Evolutionary conservation across 1,139 yeast genomes (phyloP), one percentile per base, ranked within the genome.

Genomic region (Meyerozyma smithsonii): DNA sequence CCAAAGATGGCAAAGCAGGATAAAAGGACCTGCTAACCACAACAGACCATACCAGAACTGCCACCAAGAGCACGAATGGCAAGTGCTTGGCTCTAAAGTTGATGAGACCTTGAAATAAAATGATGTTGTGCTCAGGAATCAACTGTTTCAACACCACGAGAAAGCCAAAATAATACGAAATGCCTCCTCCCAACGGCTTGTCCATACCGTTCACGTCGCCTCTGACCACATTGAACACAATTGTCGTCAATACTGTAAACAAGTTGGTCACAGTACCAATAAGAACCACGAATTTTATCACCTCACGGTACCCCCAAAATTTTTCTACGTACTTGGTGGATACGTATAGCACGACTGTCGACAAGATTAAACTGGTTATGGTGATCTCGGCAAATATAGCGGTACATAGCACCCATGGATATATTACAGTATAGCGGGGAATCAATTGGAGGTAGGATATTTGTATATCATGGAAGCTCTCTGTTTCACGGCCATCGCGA

Each of bases 81-180:
- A 87, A 58, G 46, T 86, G 84, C 60, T 87, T 82, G 40, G 81
- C 79, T 48, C 95, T 74, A 46, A 84, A 72, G 50, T 82, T 79
- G 42, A 84, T 59, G 18, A 73, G 56, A 0, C 88, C 82, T 41
- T 78, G 72, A 55, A 84, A 79, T 32, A 89, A 62, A 20, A 78
- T 77, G 41, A 88, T 74, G 41, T 87, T 81, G 55, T 88, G 95
- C 56, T 90, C 97, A 5, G 97, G 97, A 24, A 86, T 79, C 50
- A 87, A 68, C 60, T 90, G 97, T 60, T 88, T 89, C 57, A 88
- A 78, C 7, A 89, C 94, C 26, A 90, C 95, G 43, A 89, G 64
- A 50, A 86, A 84, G 3, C 88, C 92, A 54, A 86, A 69, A 46
- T 84, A 71, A 43, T 87, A 65, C 1, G 88, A 80, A 33, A 80